Percentiles rank a stretch among this genome's conserved stretches.
These are phyloP conservation scores for Sporothrix euskadiensis DNA, from an alignment of 2,329 filamentous ascomycete species.

Conservation along the genomic window DNA sequence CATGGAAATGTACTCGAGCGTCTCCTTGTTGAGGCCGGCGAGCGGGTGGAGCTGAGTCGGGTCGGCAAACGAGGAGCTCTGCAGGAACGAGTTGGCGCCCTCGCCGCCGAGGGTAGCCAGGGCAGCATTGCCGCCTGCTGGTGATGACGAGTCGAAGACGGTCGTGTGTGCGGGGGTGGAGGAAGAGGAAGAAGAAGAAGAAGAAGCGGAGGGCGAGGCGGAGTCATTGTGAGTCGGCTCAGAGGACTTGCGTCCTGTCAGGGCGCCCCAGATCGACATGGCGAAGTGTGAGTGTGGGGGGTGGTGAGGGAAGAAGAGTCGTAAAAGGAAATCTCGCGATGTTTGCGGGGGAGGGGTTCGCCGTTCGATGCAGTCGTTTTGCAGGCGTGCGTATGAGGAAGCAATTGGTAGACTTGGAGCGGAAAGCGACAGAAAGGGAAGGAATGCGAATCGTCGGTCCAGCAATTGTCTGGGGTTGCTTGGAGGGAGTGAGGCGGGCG, in stretches of 20 bases:
- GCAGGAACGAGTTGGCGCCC: slow-evolving; percentile 85
- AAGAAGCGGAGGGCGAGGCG: slow-evolving; percentile 43
- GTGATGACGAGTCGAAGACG: slow-evolving; percentile 64
- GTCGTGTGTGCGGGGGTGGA: slow-evolving; percentile 35
- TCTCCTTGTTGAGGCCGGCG: slow-evolving; percentile 87
- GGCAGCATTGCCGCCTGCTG: neutral
- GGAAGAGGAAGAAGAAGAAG: slow-evolving; percentile 54
- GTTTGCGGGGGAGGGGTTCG: slow-evolving; percentile 18
- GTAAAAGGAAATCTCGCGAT: neutral
- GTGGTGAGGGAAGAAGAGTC: neutral
- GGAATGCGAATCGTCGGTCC: slow-evolving; percentile 2
- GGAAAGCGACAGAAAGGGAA: neutral
- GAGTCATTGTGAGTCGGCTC: slow-evolving; percentile 36
- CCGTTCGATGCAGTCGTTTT: slow-evolving; percentile 8
- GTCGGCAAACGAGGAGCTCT: slow-evolving; percentile 74
- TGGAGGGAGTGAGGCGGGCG: neutral
- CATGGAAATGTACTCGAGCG: slow-evolving; percentile 90
- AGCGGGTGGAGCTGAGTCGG: slow-evolving; percentile 88
- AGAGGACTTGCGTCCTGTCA: slow-evolving; percentile 60
- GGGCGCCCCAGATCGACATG: slow-evolving; percentile 62
- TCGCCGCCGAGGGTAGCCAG: slow-evolving; percentile 49
- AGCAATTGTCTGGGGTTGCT: neutral
- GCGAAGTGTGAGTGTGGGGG: neutral
- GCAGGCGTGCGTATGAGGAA: neutral
- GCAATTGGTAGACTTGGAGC: neutral